A percentile compares a stretch with the other conserved stretches of the same genome.
Evolutionary conservation across 345 rosid genomes (phyloP).

Genomic region (Odontarrhena argentea): DNA sequence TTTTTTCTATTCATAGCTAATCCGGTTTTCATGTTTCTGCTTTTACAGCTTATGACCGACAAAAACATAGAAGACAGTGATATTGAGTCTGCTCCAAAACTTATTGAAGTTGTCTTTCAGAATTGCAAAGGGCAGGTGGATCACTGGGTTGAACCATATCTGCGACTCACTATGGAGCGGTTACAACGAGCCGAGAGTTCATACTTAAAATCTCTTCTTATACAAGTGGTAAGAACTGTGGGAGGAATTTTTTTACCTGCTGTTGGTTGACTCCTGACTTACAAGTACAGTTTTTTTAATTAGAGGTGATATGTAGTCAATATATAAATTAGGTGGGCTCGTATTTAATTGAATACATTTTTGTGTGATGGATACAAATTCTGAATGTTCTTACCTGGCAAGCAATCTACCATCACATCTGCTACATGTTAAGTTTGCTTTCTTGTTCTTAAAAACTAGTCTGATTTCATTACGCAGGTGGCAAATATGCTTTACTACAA

Average conservation of each 20-base stretch:
- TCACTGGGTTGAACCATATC: constrained; percentile 95
- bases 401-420: constrained; percentile 7
- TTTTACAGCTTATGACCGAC: constrained; percentile 77
- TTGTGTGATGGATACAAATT: constrained; percentile 17
- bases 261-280: constrained; percentile 14
- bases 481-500: constrained; percentile 95
- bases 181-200: constrained; percentile 77
- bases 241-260: constrained; percentile 12
- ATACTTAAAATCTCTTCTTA: constrained; percentile 85
- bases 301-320: constrained; percentile 11
- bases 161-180: constrained; percentile 79
- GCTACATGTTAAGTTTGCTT: not conserved
- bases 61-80: constrained; percentile 85
- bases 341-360: constrained; percentile 9
- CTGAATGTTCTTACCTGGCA: not conserved
- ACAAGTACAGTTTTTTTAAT: constrained; percentile 2
- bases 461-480: constrained; percentile 52
- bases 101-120: constrained; percentile 94
- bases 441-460: constrained; percentile 14
- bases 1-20: constrained; percentile 27
- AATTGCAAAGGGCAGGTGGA: constrained; percentile 98
- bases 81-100: constrained; percentile 96
- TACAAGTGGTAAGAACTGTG: constrained; percentile 84
- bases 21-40: constrained; percentile 21
- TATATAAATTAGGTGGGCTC: constrained; percentile 15